A percentile compares a stretch with the other conserved stretches of the same genome.
These are phyloP conservation scores for Albatrellus ellisii DNA, from an alignment of 768 basidiomycete species.

Conservation along the genomic window DNA sequence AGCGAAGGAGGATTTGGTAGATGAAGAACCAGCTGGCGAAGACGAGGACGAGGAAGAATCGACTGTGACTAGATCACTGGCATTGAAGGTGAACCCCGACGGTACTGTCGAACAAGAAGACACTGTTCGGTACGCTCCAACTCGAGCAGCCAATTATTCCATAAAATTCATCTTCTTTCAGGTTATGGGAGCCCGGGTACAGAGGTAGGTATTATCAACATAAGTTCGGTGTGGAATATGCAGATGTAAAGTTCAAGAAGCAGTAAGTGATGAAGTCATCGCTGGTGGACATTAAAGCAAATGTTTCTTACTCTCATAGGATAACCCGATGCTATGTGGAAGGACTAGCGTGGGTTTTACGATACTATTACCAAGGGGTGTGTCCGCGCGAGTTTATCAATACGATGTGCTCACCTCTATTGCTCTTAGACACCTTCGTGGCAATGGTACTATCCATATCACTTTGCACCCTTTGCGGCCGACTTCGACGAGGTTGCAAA, in stretches of 20 bases:
- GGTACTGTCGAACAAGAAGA: slow-evolving; percentile 94
- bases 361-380: slow-evolving; percentile 99
- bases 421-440: slow-evolving; percentile 74
- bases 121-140: slow-evolving; percentile 62
- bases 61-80: slow-evolving; percentile 36
- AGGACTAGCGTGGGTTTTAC: slow-evolving; percentile 90
- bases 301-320: slow-evolving; percentile 25
- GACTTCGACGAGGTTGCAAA: slow-evolving; percentile 76
- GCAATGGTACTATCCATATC: slow-evolving; percentile 99
- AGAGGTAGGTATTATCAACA: slow-evolving; percentile 88
- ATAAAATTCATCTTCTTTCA: slow-evolving; percentile 20
- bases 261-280: slow-evolving; percentile 32
- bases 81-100: slow-evolving; percentile 75
- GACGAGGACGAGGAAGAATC: slow-evolving; percentile 31
- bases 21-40: slow-evolving; percentile 18
- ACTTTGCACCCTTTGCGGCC: slow-evolving; percentile 95
- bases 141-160: slow-evolving; percentile 1
- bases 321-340: slow-evolving; percentile 80
- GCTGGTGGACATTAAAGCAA: slow-evolving; percentile 4
- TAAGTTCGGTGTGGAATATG: slow-evolving; percentile 72
- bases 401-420: slow-evolving; percentile 8
- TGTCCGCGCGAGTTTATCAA: slow-evolving; percentile 4
- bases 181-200: slow-evolving; percentile 95
- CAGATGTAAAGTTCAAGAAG: slow-evolving; percentile 61
- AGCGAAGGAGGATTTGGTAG: slow-evolving; percentile 26